Percentiles rank a stretch among this genome's conserved stretches.
phyloP scores from a whole-genome alignment of 2,329 filamentous ascomycete genomes.

The Aureobasidium musti region DNA sequence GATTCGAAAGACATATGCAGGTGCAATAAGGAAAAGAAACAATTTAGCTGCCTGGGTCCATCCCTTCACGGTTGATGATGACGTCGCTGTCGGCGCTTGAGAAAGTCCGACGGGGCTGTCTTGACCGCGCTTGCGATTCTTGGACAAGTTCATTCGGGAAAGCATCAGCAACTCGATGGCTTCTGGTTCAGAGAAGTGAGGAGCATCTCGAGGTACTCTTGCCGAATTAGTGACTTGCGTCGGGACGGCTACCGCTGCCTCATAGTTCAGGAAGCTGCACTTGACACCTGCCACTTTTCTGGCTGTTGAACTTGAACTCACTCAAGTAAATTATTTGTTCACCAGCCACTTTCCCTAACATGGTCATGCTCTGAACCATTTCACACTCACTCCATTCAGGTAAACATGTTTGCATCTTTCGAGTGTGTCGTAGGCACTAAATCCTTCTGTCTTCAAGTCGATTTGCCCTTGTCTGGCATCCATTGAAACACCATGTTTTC shows the following conservation, averaged over 20 bases:
- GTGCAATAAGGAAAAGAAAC: not conserved
- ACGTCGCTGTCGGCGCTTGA: constrained; percentile 17
- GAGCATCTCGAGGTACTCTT: not conserved
- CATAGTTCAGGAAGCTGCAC: not conserved
- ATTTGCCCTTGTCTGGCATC: not conserved
- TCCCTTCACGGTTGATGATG: not conserved
- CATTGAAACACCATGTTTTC: constrained; percentile 52
- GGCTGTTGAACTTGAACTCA: too few species aligned
- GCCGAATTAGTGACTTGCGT: not conserved
- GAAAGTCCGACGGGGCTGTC: not conserved
- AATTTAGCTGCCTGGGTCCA: constrained; percentile 13
- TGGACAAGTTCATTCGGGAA: not conserved
- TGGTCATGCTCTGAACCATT: not conserved
- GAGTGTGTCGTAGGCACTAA: constrained; percentile 5
- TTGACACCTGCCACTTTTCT: not conserved
- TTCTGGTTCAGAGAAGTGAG: not conserved
- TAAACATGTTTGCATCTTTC: not conserved
- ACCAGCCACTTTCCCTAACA: not conserved
- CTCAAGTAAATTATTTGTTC: not conserved
- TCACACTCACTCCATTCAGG: constrained; percentile 9
- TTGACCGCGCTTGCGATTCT: not conserved
- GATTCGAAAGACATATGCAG: constrained; percentile 1
- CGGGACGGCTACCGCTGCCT: not conserved
- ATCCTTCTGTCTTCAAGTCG: not conserved
- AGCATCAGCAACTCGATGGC: not conserved